Conservation (phyloP, 2,329 filamentous ascomycete genomes). For the Escovopsis sp. region DNA sequence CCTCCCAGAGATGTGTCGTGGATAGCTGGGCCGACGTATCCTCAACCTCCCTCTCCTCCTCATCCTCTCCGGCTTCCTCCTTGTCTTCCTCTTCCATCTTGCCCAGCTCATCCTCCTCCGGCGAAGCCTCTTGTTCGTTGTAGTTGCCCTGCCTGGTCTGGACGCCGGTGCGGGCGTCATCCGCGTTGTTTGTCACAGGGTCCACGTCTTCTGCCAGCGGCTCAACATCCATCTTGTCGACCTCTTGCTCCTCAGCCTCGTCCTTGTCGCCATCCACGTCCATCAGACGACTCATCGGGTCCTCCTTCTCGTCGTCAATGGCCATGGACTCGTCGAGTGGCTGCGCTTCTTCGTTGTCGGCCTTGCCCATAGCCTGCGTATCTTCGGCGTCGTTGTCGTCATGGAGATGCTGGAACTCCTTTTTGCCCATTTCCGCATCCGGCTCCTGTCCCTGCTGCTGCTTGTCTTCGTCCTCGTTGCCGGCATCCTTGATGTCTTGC, state of each 20-base stretch:
- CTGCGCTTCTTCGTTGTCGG: conserved; percentile 73
- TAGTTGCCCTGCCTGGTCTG: conserved; percentile 45
- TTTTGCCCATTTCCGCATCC: conserved; percentile 58
- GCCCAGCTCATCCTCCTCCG: conserved; percentile 20
- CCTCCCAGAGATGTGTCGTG: conserved; percentile 52
- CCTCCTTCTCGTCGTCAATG: conserved; percentile 51
- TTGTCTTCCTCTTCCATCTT: conserved; percentile 27
- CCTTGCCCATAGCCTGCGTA: conserved; percentile 79
- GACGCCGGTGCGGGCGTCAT: conserved; percentile 45
- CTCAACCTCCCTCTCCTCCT: conserved; percentile 33
- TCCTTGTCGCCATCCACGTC: conserved; percentile 39
- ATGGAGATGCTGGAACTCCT: conserved; percentile 87
- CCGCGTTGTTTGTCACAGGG: conserved; percentile 27
- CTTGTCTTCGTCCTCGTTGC: conserved; percentile 27
- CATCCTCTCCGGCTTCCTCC: conserved; percentile 21
- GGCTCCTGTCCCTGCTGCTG: conserved; percentile 30
- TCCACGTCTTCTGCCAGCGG: conserved; percentile 24
- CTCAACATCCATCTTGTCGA: conserved; percentile 29
- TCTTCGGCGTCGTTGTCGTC: conserved; percentile 73
- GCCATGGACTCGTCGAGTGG: conserved; percentile 82
- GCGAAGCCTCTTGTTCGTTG: conserved; percentile 31
- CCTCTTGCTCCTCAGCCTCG: conserved; percentile 26
- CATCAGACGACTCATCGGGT: conserved; percentile 31
- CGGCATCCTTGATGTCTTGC: conserved; percentile 55
- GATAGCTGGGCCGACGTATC: conserved; percentile 50